phyloP scores from a whole-genome alignment of 2,329 filamentous ascomycete species.

The Monosporascus sp. region DNA sequence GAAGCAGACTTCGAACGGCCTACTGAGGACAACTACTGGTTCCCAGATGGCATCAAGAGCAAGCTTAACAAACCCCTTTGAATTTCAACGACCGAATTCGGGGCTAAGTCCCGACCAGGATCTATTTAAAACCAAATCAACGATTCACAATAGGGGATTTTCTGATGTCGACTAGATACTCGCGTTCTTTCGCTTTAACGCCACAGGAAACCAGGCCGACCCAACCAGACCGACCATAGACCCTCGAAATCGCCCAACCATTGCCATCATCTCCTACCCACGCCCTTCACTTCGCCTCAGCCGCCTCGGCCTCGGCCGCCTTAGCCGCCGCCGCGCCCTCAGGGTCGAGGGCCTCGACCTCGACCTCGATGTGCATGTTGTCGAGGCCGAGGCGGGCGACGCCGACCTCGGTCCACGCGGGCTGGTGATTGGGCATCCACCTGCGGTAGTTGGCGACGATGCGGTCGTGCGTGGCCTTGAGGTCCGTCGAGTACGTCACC shows the following conservation, averaged over 20 bases:
- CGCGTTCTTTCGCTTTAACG: no score
- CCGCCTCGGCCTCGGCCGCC: neutral
- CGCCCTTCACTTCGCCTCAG: neutral
- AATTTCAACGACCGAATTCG: no score
- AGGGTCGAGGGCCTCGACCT: conserved; percentile 43
- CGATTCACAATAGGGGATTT: no score
- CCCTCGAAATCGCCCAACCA: no score
- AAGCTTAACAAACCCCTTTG: no score
- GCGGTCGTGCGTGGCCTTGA: conserved; percentile 29
- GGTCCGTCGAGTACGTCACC: conserved; percentile 37
- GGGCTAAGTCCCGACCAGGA: no score
- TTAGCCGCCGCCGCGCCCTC: conserved; percentile 8
- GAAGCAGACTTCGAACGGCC: neutral
- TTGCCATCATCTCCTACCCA: neutral
- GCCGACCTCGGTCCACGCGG: conserved; percentile 49
- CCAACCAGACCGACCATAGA: no score
- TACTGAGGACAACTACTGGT: neutral
- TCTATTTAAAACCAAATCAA: no score
- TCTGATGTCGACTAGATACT: no score
- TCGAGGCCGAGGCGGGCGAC: conserved; percentile 40
- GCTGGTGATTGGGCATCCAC: conserved; percentile 47
- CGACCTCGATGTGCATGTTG: conserved; percentile 54
- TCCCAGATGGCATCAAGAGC: neutral
- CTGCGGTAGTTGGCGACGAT: conserved; percentile 43
- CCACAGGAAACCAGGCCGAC: no score